phyloP scores from a whole-genome alignment of 768 basidiomycete species.

The Suillus cothurnatus region DNA sequence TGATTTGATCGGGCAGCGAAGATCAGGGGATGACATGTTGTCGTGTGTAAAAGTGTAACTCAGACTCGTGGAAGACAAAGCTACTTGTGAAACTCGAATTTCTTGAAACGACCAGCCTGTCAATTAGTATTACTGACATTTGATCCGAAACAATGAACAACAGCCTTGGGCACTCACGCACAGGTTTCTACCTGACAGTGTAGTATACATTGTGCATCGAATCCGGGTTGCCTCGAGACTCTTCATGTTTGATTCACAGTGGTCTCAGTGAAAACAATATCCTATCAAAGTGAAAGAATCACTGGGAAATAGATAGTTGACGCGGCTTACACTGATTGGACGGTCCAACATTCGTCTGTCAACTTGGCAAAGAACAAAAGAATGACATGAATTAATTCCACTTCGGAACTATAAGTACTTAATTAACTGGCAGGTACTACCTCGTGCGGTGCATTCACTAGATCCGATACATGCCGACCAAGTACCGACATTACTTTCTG shows the following conservation, averaged over 20 bases:
- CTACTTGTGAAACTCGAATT: slow-evolving; percentile 1
- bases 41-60: slow-evolving; percentile 6
- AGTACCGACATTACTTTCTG: neutral
- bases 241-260: neutral
- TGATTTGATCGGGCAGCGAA: slow-evolving; percentile 6
- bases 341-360: neutral
- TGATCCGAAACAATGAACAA: slow-evolving; percentile 4
- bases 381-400: neutral
- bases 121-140: neutral
- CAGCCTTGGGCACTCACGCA: slow-evolving; percentile 1
- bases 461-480: neutral
- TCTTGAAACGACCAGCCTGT: neutral
- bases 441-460: neutral
- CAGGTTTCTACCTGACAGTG: neutral
- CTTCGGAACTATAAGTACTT: neutral
- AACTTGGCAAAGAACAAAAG: slow-evolving; percentile 5
- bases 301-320: neutral
- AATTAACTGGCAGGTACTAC: neutral
- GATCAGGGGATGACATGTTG: neutral
- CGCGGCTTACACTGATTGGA: slow-evolving; percentile 1
- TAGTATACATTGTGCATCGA: neutral
- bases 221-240: neutral
- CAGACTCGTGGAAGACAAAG: slow-evolving; percentile 7
- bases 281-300: neutral
- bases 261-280: neutral